A percentile compares a stretch with the other conserved stretches of the same genome.
Conservation (phyloP, 2,329 filamentous ascomycete genomes). For the Talaromyces sp. region DNA sequence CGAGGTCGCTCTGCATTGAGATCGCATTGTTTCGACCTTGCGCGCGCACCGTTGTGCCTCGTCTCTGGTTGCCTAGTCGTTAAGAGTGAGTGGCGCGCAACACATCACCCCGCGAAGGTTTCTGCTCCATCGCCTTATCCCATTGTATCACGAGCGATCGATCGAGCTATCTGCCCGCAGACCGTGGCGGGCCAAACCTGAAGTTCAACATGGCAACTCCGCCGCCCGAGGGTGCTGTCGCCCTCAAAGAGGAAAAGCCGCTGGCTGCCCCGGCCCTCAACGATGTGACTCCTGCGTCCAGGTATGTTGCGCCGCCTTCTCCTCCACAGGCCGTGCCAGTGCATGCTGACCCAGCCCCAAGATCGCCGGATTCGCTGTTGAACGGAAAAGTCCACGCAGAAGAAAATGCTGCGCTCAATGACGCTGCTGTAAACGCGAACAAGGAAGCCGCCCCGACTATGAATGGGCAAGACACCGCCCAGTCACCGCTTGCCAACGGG, state of each 20-base stretch:
- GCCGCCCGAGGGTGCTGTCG: slow-evolving; percentile 32
- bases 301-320: slow-evolving; percentile 20
- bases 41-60: neutral
- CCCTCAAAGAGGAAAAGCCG: slow-evolving; percentile 37
- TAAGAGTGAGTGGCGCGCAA: neutral
- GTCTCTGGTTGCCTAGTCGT: slow-evolving; percentile 18
- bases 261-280: slow-evolving; percentile 32
- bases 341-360: slow-evolving; percentile 16
- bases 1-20: neutral
- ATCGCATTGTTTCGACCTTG: neutral
- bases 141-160: neutral
- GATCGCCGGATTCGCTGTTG: slow-evolving; percentile 17
- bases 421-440: slow-evolving; percentile 4
- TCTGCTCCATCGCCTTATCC: slow-evolving; percentile 14
- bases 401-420: slow-evolving; percentile 11
- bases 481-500: slow-evolving; percentile 24
- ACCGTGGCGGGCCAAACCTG: slow-evolving; percentile 16
- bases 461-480: slow-evolving; percentile 25
- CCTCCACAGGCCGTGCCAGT: neutral
- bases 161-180: slow-evolving; percentile 11
- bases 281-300: slow-evolving; percentile 25
- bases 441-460: slow-evolving; percentile 13
- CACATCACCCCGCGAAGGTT: slow-evolving; percentile 16
- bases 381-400: slow-evolving; percentile 21
- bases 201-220: slow-evolving; percentile 35